Evolutionary conservation across 2,329 filamentous ascomycete species (phyloP).

Genomic region (Pseudogymnoascus sp.): DNA sequence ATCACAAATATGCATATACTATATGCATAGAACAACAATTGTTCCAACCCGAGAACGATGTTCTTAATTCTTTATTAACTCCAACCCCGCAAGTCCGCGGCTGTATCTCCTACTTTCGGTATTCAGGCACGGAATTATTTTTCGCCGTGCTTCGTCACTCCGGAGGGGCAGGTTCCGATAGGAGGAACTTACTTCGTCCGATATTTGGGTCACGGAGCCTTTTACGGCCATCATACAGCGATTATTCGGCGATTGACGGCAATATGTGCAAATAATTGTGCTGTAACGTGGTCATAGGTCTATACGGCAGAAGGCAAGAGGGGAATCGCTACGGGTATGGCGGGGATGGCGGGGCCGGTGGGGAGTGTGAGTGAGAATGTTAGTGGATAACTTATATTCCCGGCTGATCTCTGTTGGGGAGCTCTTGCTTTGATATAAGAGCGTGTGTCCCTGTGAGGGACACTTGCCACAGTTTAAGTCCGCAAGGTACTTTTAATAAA

Average conservation of each 20-base stretch:
- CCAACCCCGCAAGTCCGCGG: not conserved
- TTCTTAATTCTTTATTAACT: not conserved
- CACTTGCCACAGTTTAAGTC: not conserved
- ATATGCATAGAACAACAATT: slow-evolving; percentile 3
- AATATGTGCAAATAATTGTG: slow-evolving; percentile 2
- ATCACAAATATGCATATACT: not conserved
- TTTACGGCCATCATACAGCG: not conserved
- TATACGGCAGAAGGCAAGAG: slow-evolving; percentile 3
- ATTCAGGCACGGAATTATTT: slow-evolving; percentile 4
- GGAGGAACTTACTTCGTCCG: slow-evolving; percentile 8
- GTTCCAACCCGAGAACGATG: not conserved
- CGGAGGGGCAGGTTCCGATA: not conserved
- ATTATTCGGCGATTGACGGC: not conserved
- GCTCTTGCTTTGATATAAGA: not conserved
- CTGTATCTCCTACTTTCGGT: not conserved
- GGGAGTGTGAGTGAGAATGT: slow-evolving; percentile 3
- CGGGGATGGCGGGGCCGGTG: slow-evolving; percentile 6
- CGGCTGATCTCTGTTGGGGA: not conserved
- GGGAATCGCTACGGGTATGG: not conserved
- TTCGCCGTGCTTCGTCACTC: slow-evolving; percentile 1
- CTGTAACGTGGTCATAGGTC: not conserved
- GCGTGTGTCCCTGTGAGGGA: slow-evolving; percentile 2
- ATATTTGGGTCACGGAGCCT: slow-evolving; percentile 3
- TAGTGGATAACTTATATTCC: slow-evolving; percentile 1
- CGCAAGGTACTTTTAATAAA: not conserved